Conservation (phyloP, 2,329 filamentous ascomycete genomes). For the Xylariales sp. region DNA sequence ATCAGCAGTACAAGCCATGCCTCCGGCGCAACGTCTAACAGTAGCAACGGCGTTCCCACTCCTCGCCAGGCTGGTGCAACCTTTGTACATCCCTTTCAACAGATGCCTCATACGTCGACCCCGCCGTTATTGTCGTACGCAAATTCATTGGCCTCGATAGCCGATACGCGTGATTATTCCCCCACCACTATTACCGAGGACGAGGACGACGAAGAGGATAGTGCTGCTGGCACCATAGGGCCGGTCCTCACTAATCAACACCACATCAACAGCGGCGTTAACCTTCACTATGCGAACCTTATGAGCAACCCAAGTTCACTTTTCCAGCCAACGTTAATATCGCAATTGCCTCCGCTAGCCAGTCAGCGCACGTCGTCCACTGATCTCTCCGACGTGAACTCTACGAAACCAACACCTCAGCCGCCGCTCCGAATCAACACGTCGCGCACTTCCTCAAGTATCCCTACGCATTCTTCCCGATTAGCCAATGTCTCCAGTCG, state of each 20-base stretch:
- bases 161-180: constrained; percentile 62
- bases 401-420: constrained; percentile 36
- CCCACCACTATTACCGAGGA: constrained; percentile 67
- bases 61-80: constrained; percentile 56
- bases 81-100: constrained; percentile 74
- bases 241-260: constrained; percentile 22
- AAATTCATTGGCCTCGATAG: constrained; percentile 65
- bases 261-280: constrained; percentile 35
- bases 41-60: constrained; percentile 51
- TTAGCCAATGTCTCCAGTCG: constrained; percentile 59
- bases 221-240: constrained; percentile 13
- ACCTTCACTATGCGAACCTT: constrained; percentile 45
- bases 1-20: constrained; percentile 68
- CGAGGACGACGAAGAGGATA: constrained; percentile 54
- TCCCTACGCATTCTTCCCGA: constrained; percentile 51
- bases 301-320: constrained; percentile 44
- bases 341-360: constrained; percentile 54
- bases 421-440: constrained; percentile 55
- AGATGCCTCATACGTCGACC: constrained; percentile 70
- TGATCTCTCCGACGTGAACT: constrained; percentile 51
- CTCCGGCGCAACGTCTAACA: constrained; percentile 66
- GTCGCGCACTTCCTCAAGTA: constrained; percentile 48
- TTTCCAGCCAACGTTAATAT: constrained; percentile 48
- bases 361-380: constrained; percentile 55
- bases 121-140: constrained; percentile 69